Base-by-base conservation (phyloP, 345 rosid species). In the Eucalyptus dawsonii region DNA sequence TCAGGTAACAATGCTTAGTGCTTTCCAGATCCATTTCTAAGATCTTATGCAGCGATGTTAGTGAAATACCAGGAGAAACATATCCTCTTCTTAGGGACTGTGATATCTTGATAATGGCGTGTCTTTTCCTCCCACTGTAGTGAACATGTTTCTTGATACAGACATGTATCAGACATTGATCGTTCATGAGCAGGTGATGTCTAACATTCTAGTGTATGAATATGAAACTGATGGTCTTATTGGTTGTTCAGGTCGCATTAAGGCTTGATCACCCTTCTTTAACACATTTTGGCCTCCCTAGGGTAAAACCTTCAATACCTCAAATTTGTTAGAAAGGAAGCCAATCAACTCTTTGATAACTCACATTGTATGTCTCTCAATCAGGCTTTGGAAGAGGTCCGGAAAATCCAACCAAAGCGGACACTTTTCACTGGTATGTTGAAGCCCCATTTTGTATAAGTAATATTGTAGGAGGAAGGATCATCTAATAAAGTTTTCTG, bases 61-160 rank as follows among this genome's bases (percentile, higher is more conserved):
- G 99, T 88, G 97, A 96, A 44, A 96, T 96, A 89, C 99, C 97
- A 42, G 94, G 95, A 92, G 96, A 97, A 95, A 96, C 99, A 51
- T 97, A 96, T 93, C 95, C 96, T n/a, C 95, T 96, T 67, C 93
- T 96, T 21, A 62, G 88, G 93, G 94, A 95, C 88, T 96, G 96
- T 96, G 96, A 96, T 88, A 88, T 96, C 83, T 94, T 97, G 86
- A 94, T 96, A 85, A 65, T 96, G 96, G 97, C 95, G 8, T 45
- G 87, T 69, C 88, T 88, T 89, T 76, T 87, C 53, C 80, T 72
- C 88, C 76, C 56, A 31, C 69, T 34, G 47, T 42, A n/a, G 14
- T 53, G 51, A 44, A 67, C 50, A 44, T 42, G 27, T 45, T 62
- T 87, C 42, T 44, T 16, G 56, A 3, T 31, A 49, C 88, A 15